Percentiles rank a stretch among this genome's conserved stretches.
Conservation (phyloP, 495 filamentous ascomycete species). For the Hypoxylon subgilvum region DNA sequence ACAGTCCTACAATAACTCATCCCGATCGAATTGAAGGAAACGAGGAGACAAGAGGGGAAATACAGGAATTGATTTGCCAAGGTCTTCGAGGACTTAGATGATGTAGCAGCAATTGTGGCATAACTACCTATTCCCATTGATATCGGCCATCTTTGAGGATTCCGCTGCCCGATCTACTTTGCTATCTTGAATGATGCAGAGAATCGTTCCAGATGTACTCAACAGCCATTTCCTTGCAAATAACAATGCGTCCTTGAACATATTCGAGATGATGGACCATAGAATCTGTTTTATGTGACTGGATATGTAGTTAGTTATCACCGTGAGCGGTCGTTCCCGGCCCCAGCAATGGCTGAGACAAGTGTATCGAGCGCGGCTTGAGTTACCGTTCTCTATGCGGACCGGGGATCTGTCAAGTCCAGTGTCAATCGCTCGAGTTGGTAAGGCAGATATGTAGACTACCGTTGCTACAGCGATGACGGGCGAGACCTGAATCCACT, state of each 20-base stretch:
- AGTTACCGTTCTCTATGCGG: conserved; percentile 1
- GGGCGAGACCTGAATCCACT: conserved; percentile 9
- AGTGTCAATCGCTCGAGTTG: neutral
- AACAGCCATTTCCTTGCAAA: conserved; percentile 15
- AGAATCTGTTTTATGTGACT: conserved; percentile 7
- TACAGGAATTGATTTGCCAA: conserved; percentile 1
- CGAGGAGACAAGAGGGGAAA: conserved; percentile 18
- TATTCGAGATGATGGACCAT: conserved; percentile 8
- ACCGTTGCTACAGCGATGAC: conserved; percentile 4
- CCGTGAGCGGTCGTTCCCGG: neutral
- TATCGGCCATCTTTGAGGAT: conserved; percentile 21
- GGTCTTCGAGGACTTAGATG: conserved; percentile 2
- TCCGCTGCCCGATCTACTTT: conserved; percentile 21
- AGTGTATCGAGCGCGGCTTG: conserved; percentile 10
- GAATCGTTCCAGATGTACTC: conserved; percentile 24
- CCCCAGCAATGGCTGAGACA: conserved; percentile 32
- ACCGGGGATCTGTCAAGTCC: neutral
- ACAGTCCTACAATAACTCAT: conserved; percentile 34
- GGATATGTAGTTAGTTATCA: neutral
- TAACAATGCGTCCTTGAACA: conserved; percentile 28
- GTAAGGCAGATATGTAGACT: neutral
- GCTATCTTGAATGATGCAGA: conserved; percentile 31
- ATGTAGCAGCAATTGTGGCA: conserved; percentile 20
- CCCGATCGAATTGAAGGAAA: conserved; percentile 23
- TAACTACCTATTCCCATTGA: conserved; percentile 21